Conservation (phyloP, 768 basidiomycete species). For the Pisolithus sp. region DNA sequence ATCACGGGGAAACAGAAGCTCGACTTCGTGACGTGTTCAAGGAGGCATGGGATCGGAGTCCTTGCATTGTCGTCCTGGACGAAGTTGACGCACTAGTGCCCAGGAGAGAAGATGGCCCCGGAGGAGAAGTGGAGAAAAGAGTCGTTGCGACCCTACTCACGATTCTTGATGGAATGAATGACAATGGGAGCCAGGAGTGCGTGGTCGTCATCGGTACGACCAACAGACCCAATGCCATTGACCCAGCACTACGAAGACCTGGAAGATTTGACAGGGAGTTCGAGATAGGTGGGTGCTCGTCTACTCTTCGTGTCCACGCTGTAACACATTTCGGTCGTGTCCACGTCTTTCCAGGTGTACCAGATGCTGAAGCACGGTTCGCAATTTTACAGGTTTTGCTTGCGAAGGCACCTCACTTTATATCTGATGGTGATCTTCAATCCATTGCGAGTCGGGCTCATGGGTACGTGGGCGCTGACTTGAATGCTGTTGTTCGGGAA, state of each 20-base stretch:
- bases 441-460: constrained; percentile 74
- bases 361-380: constrained; percentile 77
- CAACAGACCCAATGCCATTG: constrained; percentile 91
- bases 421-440: constrained; percentile 55
- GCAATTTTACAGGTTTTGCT: constrained; percentile 86
- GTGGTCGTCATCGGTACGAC: constrained; percentile 97
- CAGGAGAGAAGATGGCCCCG: constrained; percentile 78
- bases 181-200: constrained; percentile 38
- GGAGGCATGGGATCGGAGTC: constrained; percentile 73
- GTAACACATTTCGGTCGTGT: background rate
- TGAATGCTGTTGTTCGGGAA: constrained; percentile 87
- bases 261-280: constrained; percentile 93
- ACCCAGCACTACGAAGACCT: constrained; percentile 84
- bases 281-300: constrained; percentile 66
- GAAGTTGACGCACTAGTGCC: constrained; percentile 96
- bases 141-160: constrained; percentile 95
- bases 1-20: constrained; percentile 95
- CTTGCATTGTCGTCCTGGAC: constrained; percentile 91
- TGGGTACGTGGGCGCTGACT: constrained; percentile 95
- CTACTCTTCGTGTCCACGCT: background rate
- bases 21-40: constrained; percentile 84
- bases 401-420: constrained; percentile 68
- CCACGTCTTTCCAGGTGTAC: constrained; percentile 54
- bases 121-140: constrained; percentile 92
- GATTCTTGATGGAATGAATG: constrained; percentile 86